These are phyloP conservation scores for Kuraishia floccosa DNA, from an alignment of 805 yeast species.

Conservation along the genomic window DNA sequence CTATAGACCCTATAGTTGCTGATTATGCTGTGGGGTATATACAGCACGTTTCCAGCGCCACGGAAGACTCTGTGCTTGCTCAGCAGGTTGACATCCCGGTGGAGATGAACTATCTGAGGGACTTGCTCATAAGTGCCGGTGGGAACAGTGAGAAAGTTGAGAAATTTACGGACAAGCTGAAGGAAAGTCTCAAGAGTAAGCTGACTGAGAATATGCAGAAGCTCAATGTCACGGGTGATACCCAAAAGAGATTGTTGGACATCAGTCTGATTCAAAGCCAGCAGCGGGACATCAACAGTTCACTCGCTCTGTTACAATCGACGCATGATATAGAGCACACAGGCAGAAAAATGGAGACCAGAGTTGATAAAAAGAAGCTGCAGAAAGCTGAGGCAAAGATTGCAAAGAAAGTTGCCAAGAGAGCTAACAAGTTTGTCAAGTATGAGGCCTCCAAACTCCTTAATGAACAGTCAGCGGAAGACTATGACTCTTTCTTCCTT, in stretches of 20 bases:
- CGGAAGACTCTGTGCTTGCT: constrained; percentile 75
- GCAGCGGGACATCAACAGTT: constrained; percentile 64
- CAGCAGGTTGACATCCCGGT: constrained; percentile 53
- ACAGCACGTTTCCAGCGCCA: constrained; percentile 65
- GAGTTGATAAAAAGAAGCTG: constrained; percentile 92
- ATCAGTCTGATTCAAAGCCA: constrained; percentile 60
- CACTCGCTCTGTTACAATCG: constrained; percentile 69
- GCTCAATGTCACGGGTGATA: constrained; percentile 71
- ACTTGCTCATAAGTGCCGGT: constrained; percentile 71
- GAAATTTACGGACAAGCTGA: constrained; percentile 30
- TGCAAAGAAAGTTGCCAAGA: constrained; percentile 93
- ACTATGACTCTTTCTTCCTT: constrained; percentile 91
- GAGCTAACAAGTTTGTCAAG: constrained; percentile 66
- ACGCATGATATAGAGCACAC: constrained; percentile 81
- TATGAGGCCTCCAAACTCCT: constrained; percentile 92
- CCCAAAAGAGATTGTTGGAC: constrained; percentile 78
- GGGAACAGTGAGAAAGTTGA: constrained; percentile 51
- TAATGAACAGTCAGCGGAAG: constrained; percentile 49
- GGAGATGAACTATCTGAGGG: constrained; percentile 60
- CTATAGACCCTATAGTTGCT: constrained; percentile 75
- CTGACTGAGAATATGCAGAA: constrained; percentile 60
- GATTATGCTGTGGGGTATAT: constrained; percentile 91
- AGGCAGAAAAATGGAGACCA: constrained; percentile 83
- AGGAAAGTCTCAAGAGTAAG: constrained; percentile 38
- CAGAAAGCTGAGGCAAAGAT: constrained; percentile 97